phyloP scores from a whole-genome alignment of 768 basidiomycete species.

The Tulasnella calospora region DNA sequence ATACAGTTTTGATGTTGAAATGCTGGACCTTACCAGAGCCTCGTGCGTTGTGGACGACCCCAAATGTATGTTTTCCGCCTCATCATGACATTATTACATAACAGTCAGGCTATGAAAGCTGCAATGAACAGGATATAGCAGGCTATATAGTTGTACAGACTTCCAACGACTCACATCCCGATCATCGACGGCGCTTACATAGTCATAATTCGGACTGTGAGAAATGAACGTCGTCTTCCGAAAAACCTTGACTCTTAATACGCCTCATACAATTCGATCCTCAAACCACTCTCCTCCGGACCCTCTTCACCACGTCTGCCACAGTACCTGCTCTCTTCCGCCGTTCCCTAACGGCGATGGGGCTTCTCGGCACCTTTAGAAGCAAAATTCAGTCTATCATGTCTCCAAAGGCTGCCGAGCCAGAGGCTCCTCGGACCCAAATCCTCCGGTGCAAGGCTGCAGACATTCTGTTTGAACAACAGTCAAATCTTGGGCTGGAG shows the following conservation, averaged over 20 bases:
- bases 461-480: constrained; percentile 8
- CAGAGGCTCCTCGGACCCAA: background rate
- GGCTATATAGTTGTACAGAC: background rate
- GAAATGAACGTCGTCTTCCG: background rate
- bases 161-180: background rate
- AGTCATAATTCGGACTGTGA: background rate
- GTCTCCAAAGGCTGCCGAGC: background rate
- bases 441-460: background rate
- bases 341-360: background rate
- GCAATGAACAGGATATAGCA: background rate
- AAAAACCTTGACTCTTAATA: constrained; percentile 2
- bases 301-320: background rate
- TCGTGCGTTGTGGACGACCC: background rate
- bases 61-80: background rate
- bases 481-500: background rate
- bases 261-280: background rate
- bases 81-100: background rate
- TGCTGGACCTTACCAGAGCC: background rate
- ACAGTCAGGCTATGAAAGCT: background rate
- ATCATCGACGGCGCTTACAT: background rate
- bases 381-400: background rate
- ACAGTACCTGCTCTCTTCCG: background rate
- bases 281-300: background rate
- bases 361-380: background rate
- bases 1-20: background rate